Evolutionary conservation across 768 basidiomycete species (phyloP).

Genomic region (Kwoniella mangroviensis): DNA sequence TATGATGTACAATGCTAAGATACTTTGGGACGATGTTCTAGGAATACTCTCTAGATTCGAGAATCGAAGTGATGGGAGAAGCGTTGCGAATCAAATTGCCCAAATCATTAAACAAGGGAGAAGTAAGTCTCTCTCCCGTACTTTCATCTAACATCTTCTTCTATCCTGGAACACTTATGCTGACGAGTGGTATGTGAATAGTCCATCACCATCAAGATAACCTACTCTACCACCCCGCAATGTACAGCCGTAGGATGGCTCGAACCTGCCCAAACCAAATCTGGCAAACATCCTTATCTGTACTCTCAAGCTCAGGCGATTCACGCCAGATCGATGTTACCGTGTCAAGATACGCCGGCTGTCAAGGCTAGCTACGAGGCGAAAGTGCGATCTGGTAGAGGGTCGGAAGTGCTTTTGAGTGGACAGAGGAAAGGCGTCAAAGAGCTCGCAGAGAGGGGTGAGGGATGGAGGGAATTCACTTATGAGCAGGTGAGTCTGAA

Average conservation of each 20-base stretch:
- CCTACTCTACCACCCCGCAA: constrained; percentile 73
- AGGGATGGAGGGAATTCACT: constrained; percentile 75
- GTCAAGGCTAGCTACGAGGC: constrained; percentile 93
- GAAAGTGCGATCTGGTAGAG: constrained; percentile 71
- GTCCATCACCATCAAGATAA: constrained; percentile 62
- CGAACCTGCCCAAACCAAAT: constrained; percentile 81
- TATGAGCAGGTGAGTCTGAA: constrained; percentile 73
- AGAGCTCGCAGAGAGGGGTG: constrained; percentile 78
- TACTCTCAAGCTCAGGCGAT: constrained; percentile 96
- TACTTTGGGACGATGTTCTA: background rate
- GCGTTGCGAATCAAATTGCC: constrained; percentile 69
- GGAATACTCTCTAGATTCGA: constrained; percentile 30
- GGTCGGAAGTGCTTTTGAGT: constrained; percentile 85
- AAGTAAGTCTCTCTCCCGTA: constrained; percentile 23
- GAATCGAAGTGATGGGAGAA: constrained; percentile 70
- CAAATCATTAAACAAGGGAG: constrained; percentile 54
- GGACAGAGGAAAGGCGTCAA: constrained; percentile 74
- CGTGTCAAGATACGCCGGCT: constrained; percentile 86
- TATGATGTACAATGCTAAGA: background rate
- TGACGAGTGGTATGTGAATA: constrained; percentile 55
- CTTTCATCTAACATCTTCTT: background rate
- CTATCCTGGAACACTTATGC: background rate
- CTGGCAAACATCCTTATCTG: constrained; percentile 79
- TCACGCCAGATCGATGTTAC: constrained; percentile 77
- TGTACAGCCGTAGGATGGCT: constrained; percentile 88